Conservation (phyloP, 371 early-diverging fungal genomes). For the Lichtheimia corymbifera region DNA sequence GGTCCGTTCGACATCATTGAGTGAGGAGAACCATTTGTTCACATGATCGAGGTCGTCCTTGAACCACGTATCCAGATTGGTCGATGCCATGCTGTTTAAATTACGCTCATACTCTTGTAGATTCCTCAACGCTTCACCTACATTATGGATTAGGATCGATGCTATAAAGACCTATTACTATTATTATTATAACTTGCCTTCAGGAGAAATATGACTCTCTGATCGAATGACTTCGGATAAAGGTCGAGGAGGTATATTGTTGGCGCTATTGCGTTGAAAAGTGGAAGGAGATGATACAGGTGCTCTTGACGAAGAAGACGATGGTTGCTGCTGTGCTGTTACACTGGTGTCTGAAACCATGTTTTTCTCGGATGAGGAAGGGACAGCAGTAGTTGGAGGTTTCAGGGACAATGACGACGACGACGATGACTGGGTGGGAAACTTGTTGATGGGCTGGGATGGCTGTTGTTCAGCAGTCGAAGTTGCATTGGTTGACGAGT, state of each 20-base stretch:
- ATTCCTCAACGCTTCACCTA: constrained; percentile 90
- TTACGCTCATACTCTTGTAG: constrained; percentile 87
- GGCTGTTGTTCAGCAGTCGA: background rate
- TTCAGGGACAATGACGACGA: background rate
- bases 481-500: too few species aligned
- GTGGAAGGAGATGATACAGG: background rate
- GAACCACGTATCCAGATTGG: constrained; percentile 68
- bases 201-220: constrained; percentile 34
- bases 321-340: constrained; percentile 1
- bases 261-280: constrained; percentile 12
- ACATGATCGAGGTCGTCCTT: constrained; percentile 82
- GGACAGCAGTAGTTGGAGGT: background rate
- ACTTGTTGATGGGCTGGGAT: background rate
- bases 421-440: background rate
- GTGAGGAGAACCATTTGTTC: constrained; percentile 92
- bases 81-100: constrained; percentile 89
- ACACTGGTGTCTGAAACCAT: too few species aligned
- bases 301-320: background rate
- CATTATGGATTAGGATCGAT: constrained; percentile 60
- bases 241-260: constrained; percentile 23
- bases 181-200: constrained; percentile 21
- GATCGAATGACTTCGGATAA: constrained; percentile 40
- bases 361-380: constrained; percentile 6
- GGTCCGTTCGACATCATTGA: constrained; percentile 89
- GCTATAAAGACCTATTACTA: background rate